Evolutionary conservation across 2,329 filamentous ascomycete species (phyloP).

Genomic region (Drechslerella stenobrocha): DNA sequence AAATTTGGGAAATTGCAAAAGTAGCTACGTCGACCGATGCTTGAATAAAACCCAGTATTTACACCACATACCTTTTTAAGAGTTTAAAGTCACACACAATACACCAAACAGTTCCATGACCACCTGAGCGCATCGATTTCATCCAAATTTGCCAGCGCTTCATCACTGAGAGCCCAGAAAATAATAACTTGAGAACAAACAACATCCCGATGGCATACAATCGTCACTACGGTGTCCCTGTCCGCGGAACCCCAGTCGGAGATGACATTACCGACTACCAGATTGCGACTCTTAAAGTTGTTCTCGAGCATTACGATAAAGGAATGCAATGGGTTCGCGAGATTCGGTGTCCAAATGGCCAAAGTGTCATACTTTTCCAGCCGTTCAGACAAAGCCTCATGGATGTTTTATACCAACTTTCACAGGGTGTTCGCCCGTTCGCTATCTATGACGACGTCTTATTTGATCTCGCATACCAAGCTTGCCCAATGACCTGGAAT

Average conservation of each 20-base stretch:
- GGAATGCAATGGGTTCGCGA: background rate
- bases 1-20: too few species aligned
- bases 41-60: too few species aligned
- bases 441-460: background rate
- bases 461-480: background rate
- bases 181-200: too few species aligned
- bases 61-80: too few species aligned
- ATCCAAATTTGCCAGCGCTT: too few species aligned
- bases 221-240: too few species aligned
- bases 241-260: background rate
- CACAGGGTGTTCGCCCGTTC: background rate
- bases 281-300: background rate
- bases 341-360: background rate
- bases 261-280: background rate
- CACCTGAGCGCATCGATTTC: too few species aligned
- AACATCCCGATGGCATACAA: too few species aligned
- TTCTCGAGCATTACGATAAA: background rate
- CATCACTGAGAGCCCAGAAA: too few species aligned
- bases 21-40: too few species aligned
- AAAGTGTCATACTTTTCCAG: background rate
- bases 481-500: conserved; percentile 8
- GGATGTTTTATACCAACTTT: background rate
- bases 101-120: too few species aligned
- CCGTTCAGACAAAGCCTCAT: background rate
- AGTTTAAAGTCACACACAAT: too few species aligned